Evolutionary conservation across 352 stramenopile species (phyloP).

Genomic region (Phytophthora brassicae): DNA sequence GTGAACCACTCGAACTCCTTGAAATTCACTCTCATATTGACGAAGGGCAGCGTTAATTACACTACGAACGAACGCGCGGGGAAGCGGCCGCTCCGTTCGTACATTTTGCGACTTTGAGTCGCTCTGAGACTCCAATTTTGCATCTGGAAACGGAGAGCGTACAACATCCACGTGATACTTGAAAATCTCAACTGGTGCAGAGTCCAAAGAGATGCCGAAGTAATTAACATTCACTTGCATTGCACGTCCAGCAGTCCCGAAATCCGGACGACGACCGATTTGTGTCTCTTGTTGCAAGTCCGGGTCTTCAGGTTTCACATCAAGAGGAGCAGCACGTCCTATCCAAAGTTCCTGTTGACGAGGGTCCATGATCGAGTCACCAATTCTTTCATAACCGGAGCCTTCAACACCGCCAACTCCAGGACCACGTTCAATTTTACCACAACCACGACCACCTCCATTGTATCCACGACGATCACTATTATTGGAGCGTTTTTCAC

Average conservation of each 20-base stretch:
- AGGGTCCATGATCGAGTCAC: constrained; percentile 45
- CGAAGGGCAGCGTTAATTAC: constrained; percentile 52
- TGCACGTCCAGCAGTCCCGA: constrained; percentile 26
- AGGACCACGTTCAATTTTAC: neutral
- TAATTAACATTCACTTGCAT: constrained; percentile 55
- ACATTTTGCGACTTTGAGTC: constrained; percentile 26
- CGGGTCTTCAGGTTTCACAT: constrained; percentile 28
- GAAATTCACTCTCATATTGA: constrained; percentile 44
- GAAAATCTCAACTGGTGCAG: constrained; percentile 45
- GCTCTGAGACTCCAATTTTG: constrained; percentile 24
- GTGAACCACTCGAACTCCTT: constrained; percentile 48
- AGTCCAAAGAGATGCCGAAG: constrained; percentile 50
- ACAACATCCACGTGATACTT: constrained; percentile 68
- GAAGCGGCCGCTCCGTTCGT: constrained; percentile 43
- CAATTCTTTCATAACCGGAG: constrained; percentile 52
- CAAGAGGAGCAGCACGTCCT: constrained; percentile 21
- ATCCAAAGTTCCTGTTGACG: constrained; percentile 44
- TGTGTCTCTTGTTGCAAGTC: constrained; percentile 30
- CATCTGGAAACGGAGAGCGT: constrained; percentile 23
- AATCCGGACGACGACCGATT: constrained; percentile 43
- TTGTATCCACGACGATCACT: neutral
- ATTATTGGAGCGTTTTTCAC: neutral
- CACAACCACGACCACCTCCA: neutral
- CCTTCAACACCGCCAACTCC: constrained; percentile 20
- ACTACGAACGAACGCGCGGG: constrained; percentile 42